Evolutionary conservation across 306 rosid genomes (phyloP).

Genomic region (Nissolia schottii): DNA sequence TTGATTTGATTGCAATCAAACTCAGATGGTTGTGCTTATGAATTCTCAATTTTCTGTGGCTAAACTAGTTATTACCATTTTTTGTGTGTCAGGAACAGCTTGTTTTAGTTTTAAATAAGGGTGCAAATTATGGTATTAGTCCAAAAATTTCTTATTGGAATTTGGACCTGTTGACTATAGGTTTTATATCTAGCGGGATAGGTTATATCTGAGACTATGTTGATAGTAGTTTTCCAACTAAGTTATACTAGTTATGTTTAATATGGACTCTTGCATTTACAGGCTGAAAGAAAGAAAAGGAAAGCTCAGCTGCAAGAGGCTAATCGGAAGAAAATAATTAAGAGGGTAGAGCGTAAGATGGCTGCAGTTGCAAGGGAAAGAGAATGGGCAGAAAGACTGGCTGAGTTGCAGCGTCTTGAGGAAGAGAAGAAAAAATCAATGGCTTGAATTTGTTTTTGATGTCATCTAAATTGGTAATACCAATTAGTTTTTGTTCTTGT

Average conservation of each 20-base stretch:
- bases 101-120: slow-evolving; percentile 2
- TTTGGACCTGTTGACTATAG: neutral
- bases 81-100: neutral
- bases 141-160: neutral
- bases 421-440: slow-evolving; percentile 59
- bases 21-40: neutral
- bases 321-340: slow-evolving; percentile 57
- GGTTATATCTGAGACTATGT: neutral
- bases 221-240: neutral
- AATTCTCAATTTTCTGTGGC: neutral
- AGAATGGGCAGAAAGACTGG: slow-evolving; percentile 64
- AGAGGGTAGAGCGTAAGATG: slow-evolving; percentile 86
- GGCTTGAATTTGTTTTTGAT: slow-evolving; percentile 31
- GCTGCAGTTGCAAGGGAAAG: slow-evolving; percentile 94
- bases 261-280: slow-evolving; percentile 27
- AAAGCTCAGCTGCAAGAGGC: slow-evolving; percentile 82
- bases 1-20: neutral
- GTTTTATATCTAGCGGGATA: neutral
- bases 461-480: neutral
- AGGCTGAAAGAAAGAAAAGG: slow-evolving; percentile 73
- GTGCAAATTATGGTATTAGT: neutral
- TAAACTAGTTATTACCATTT: neutral
- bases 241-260: slow-evolving; percentile 12
- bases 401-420: slow-evolving; percentile 64
- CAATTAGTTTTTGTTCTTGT: neutral